Percentiles rank a stretch among this genome's conserved stretches.
phyloP scores from a whole-genome alignment of 768 basidiomycete genomes.

The Termitomyces sp. region DNA sequence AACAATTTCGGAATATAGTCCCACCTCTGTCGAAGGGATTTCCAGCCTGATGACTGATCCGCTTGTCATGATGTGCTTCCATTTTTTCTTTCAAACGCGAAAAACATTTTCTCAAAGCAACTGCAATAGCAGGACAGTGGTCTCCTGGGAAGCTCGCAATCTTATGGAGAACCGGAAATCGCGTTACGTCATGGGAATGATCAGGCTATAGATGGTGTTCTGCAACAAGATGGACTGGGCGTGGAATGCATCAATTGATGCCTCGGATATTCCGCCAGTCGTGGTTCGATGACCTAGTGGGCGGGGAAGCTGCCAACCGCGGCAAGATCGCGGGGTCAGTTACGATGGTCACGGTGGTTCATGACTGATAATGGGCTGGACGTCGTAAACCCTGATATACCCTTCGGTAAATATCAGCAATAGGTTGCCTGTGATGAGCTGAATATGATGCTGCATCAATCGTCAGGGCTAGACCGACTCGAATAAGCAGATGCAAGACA shows the following conservation, averaged over 20 bases:
- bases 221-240: slow-evolving; percentile 1
- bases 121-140: slow-evolving; percentile 1
- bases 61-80: not conserved
- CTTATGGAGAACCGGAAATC: not conserved
- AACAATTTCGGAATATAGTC: not conserved
- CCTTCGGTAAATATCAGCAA: slow-evolving; percentile 2
- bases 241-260: not conserved
- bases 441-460: slow-evolving; percentile 1
- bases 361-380: not conserved
- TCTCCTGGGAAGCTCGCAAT: slow-evolving; percentile 1
- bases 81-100: slow-evolving; percentile 4
- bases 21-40: not conserved
- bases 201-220: not conserved
- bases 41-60: not conserved
- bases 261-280: slow-evolving; percentile 2
- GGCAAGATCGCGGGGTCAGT: not conserved
- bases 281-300: not conserved
- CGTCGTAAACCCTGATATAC: not conserved
- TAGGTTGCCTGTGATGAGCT: slow-evolving; percentile 1
- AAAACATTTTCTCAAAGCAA: slow-evolving; percentile 5
- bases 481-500: not conserved
- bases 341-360: not conserved
- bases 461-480: not conserved
- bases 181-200: not conserved
- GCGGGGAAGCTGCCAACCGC: slow-evolving; percentile 1